Evolutionary conservation across 371 early-diverging fungal genomes (phyloP), one percentile per base, ranked within the genome.

Genomic region (Mucor plumbeus): DNA sequence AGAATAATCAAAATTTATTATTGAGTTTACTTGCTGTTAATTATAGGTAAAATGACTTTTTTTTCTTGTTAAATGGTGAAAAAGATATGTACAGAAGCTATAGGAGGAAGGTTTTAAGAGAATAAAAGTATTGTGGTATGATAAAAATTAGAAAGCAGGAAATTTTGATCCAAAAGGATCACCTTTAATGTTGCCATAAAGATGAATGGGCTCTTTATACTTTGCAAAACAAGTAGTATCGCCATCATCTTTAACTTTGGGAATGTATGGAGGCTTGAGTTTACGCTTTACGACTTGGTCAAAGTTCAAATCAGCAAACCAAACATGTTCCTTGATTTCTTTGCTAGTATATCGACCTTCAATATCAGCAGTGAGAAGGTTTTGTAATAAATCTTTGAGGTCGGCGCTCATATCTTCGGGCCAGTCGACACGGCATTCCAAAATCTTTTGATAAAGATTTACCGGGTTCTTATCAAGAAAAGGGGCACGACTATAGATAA

Each of bases 241-340:
- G 38, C 96, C 96, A 39, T 92, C 95, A 41, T 89, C 85, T 59
- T 85, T 83, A 54, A 94, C 85, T 26, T 90, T 86, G 10, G 98
- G 99, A 15, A 92, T 83, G 77, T 94, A 93, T 7, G 99, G 99
- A n/a, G 99, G 92, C 48, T 89, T 86, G 44, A 94, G 85, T 72
- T 94, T 85, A 43, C 90, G 80, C 26, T 85, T 83, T 34, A 82
- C 73, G 48, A 97, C 82, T 61, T 85, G 85, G 56, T 90, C 85
- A 94, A 97, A 99, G 69, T 97, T 94, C n/a, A 97, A 86, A 26
- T 91, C 95, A 5, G 85, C 87, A 74, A 99, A 99, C 96, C 99
- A 99, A 44, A 88, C 87, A 81, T 99, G 99, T 54, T 82, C 72
- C 83, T 94, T 96, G 80, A 99, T 97, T 72, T 96, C 96, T 11